phyloP scores from a whole-genome alignment of 2,329 filamentous ascomycete genomes.

The Pestalotiopsis fici region DNA sequence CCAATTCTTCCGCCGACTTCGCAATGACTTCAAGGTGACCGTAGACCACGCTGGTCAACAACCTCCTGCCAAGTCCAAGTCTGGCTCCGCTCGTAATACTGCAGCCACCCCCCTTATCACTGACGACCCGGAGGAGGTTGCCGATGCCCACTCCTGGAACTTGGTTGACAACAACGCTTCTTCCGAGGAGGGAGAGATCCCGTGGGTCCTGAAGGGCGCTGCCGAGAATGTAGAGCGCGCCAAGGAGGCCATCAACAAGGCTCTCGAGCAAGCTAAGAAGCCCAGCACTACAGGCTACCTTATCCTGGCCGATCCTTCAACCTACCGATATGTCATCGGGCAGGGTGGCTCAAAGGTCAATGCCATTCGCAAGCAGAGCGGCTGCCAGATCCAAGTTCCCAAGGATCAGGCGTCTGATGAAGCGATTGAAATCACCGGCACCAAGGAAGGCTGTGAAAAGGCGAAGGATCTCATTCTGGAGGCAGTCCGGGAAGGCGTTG shows the following conservation, averaged over 20 bases:
- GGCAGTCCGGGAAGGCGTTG: conserved; percentile 67
- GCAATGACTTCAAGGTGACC: conserved; percentile 83
- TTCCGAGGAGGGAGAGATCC: conserved; percentile 71
- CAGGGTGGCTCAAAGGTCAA: conserved; percentile 90
- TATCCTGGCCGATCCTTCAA: conserved; percentile 83
- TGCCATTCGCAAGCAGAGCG: conserved; percentile 85
- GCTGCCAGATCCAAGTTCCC: conserved; percentile 92
- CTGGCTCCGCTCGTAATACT: conserved; percentile 57
- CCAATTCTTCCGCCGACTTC: conserved; percentile 88
- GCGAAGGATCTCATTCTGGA: conserved; percentile 88
- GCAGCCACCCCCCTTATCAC: conserved; percentile 85
- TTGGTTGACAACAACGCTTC: conserved; percentile 64
- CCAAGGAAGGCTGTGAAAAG: conserved; percentile 77
- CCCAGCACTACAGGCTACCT: conserved; percentile 81
- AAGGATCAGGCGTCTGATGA: conserved; percentile 74
- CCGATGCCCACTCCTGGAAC: conserved; percentile 80
- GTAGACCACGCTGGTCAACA: conserved; percentile 87
- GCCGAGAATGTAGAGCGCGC: conserved; percentile 81
- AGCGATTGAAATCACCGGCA: conserved; percentile 87
- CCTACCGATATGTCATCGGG: conserved; percentile 89
- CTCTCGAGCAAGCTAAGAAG: conserved; percentile 71
- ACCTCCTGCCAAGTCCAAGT: conserved; percentile 67
- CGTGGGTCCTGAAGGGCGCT: conserved; percentile 85
- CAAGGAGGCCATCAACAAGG: conserved; percentile 70
- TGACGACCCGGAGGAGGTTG: conserved; percentile 69